Conservation (phyloP, 129 eudicot species). For the Chrysanthemum lavandulifolium region DNA sequence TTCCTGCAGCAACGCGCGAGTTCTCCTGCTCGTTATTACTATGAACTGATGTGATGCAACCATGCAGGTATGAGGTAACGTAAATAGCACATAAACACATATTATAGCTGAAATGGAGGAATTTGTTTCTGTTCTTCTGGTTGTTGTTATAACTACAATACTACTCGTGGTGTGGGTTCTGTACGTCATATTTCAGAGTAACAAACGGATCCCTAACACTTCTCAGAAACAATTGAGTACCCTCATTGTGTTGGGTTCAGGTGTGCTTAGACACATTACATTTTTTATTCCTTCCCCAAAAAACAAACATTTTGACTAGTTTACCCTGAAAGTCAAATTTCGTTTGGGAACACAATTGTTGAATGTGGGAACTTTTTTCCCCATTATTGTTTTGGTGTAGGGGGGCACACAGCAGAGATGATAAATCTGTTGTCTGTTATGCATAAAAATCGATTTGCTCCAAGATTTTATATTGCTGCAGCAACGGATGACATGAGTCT, state of each 20-base stretch:
- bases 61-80: constrained; percentile 13
- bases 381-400: constrained; percentile 32
- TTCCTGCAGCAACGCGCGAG: too few species aligned
- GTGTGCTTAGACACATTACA: constrained; percentile 33
- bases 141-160: constrained; percentile 30
- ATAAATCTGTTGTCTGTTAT: constrained; percentile 64
- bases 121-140: constrained; percentile 22
- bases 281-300: background rate
- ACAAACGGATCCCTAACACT: constrained; percentile 45
- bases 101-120: constrained; percentile 17
- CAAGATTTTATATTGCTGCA: constrained; percentile 81
- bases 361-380: background rate
- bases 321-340: constrained; percentile 9
- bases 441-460: constrained; percentile 62
- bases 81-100: constrained; percentile 2
- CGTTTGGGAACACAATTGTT: background rate
- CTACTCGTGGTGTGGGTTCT: constrained; percentile 45
- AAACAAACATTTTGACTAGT: background rate
- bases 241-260: constrained; percentile 90
- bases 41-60: background rate
- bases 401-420: constrained; percentile 97
- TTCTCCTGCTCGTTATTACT: too few species aligned
- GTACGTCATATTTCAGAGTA: constrained; percentile 51
- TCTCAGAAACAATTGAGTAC: constrained; percentile 57
- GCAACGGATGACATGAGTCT: constrained; percentile 92